A percentile compares a stretch with the other conserved stretches of the same genome.
Conservation (phyloP, 1,284 basidiomycete species). For the Taiwanofungus camphoratus region DNA sequence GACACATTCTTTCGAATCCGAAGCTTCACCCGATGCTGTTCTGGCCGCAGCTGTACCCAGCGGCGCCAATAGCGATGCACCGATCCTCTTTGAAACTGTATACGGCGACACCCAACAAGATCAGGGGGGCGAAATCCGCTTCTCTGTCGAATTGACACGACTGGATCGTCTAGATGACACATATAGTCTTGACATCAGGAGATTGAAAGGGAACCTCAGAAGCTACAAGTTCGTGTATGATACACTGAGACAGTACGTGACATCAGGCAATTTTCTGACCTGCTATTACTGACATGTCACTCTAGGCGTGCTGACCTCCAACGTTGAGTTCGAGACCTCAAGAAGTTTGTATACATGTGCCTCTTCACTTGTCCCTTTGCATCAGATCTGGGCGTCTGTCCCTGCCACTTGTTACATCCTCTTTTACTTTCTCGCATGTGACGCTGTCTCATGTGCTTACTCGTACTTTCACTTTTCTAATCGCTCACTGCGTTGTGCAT, state of each 20-base stretch:
- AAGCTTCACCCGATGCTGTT: conserved; percentile 21
- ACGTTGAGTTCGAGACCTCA: conserved; percentile 22
- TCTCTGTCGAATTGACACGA: conserved; percentile 86
- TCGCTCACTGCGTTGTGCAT: neutral
- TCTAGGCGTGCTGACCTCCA: conserved; percentile 41
- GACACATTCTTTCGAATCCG: conserved; percentile 17
- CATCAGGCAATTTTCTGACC: conserved; percentile 5
- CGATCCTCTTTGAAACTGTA: conserved; percentile 43
- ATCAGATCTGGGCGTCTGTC: too few relatives aligned
- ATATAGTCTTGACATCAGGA: conserved; percentile 84
- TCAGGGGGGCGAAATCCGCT: conserved; percentile 88
- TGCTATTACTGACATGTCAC: conserved; percentile 10
- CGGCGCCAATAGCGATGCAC: conserved; percentile 16
- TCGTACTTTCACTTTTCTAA: neutral
- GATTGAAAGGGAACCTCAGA: conserved; percentile 87
- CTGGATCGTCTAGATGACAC: conserved; percentile 85
- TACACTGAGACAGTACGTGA: conserved; percentile 76
- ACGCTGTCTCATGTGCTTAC: neutral
- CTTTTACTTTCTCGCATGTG: neutral
- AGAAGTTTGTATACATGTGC: neutral
- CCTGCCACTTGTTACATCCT: too few relatives aligned
- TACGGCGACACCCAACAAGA: conserved; percentile 79
- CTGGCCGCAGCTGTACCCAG: conserved; percentile 23
- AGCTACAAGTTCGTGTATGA: conserved; percentile 95
- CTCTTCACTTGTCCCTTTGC: too few relatives aligned